These are phyloP conservation scores for Chara braunii DNA, from an alignment of 139 green algal genomes.

Conservation along the genomic window DNA sequence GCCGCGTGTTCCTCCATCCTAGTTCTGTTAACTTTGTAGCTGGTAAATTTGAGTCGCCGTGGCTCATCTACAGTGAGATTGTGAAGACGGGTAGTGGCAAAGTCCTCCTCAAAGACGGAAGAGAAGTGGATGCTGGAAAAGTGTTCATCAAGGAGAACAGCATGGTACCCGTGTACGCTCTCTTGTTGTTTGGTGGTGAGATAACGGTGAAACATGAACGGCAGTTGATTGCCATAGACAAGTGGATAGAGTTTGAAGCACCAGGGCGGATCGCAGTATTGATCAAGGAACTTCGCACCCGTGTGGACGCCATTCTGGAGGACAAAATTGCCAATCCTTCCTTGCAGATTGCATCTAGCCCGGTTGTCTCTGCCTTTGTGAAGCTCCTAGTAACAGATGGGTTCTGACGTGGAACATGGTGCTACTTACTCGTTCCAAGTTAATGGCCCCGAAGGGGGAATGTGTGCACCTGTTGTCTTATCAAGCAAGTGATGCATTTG, in stretches of 20 bases:
- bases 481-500: too few relatives aligned
- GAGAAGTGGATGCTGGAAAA: too few relatives aligned
- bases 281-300: slow-evolving; percentile 14
- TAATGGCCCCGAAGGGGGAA: too few relatives aligned
- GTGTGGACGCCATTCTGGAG: slow-evolving; percentile 4
- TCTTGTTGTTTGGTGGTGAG: slow-evolving; percentile 46
- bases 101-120: too few relatives aligned
- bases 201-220: slow-evolving; percentile 34
- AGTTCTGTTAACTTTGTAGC: slow-evolving; percentile 68
- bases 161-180: slow-evolving; percentile 44
- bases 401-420: too few relatives aligned
- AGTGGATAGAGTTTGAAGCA: slow-evolving; percentile 44
- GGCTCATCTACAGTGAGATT: slow-evolving; percentile 49
- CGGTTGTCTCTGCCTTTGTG: slow-evolving; percentile 21
- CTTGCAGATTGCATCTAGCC: slow-evolving; percentile 4
- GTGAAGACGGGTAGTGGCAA: slow-evolving; percentile 43
- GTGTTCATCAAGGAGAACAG: slow-evolving; percentile 34
- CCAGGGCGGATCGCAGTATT: slow-evolving; percentile 26
- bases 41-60: slow-evolving; percentile 51
- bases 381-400: slow-evolving; percentile 28
- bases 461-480: too few relatives aligned
- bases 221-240: slow-evolving; percentile 36
- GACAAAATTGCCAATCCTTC: slow-evolving; percentile 15
- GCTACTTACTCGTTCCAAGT: too few relatives aligned
- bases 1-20: slow-evolving; percentile 88